Percentiles rank a stretch among this genome's conserved stretches.
phyloP scores from a whole-genome alignment of 1,284 basidiomycete species.

The Phenoliferia sp. region DNA sequence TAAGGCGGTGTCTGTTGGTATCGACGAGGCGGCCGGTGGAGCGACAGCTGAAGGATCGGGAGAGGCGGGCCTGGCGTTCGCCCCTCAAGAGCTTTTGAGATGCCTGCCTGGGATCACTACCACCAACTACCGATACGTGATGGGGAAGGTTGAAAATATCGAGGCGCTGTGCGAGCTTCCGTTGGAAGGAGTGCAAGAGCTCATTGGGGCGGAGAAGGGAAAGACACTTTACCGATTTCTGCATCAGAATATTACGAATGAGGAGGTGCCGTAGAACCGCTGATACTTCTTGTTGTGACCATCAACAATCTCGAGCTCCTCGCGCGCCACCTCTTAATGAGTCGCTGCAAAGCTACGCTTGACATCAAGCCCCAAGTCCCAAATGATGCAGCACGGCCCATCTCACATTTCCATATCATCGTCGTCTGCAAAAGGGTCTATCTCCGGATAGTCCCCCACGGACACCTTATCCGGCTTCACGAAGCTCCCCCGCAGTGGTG shows the following conservation, averaged over 20 bases:
- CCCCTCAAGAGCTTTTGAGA: conserved; percentile 69
- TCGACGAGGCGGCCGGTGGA: conserved; percentile 49
- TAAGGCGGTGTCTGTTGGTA: conserved; percentile 70
- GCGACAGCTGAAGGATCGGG: conserved; percentile 41
- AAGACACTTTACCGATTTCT: conserved; percentile 74
- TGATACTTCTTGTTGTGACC: no score
- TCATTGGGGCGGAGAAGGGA: conserved; percentile 78
- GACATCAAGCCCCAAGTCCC: no score
- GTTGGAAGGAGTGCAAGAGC: conserved; percentile 59
- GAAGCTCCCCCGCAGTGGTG: conserved; percentile 74
- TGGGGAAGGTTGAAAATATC: conserved; percentile 70
- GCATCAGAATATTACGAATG: conserved; percentile 53
- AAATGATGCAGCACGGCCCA: neutral
- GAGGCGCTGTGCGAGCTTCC: conserved; percentile 58
- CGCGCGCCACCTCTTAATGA: no score
- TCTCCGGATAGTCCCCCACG: conserved; percentile 79
- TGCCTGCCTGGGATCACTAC: conserved; percentile 58
- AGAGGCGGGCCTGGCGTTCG: conserved; percentile 52
- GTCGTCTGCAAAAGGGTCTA: conserved; percentile 59
- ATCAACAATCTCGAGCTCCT: no score
- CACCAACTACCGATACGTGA: conserved; percentile 81
- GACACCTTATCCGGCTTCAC: conserved; percentile 76
- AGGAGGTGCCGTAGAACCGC: no score
- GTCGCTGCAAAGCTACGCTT: no score
- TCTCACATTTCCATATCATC: conserved; percentile 58